These are phyloP conservation scores for Populus hybrid DNA, from an alignment of 441 rosid species.

Conservation along the genomic window DNA sequence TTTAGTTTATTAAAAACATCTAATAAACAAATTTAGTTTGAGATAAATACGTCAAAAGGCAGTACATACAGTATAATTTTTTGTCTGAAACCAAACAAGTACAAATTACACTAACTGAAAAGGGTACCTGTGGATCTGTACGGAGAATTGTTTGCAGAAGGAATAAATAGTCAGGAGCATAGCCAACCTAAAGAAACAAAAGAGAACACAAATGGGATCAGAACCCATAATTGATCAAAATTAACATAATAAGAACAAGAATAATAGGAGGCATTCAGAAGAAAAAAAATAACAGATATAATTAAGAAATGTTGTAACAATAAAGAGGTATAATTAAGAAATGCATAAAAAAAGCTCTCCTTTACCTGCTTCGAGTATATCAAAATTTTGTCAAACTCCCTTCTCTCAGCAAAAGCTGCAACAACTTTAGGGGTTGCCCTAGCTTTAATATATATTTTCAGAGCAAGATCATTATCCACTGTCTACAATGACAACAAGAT, in stretches of 20 bases:
- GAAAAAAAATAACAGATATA: neutral
- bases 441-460: constrained; percentile 97
- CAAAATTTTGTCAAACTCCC: constrained; percentile 98
- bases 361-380: constrained; percentile 98
- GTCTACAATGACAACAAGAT: constrained; percentile 52
- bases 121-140: constrained; percentile 94
- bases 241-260: neutral
- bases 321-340: neutral
- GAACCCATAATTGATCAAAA: neutral
- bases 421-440: constrained; percentile 99
- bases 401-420: constrained; percentile 99
- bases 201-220: constrained; percentile 4
- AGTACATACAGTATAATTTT: neutral
- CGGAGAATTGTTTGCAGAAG: constrained; percentile 99
- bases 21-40: neutral
- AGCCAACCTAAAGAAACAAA: constrained; percentile 75
- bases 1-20: neutral
- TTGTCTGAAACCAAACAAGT: neutral
- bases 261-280: neutral
- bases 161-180: constrained; percentile 96
- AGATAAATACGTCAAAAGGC: neutral
- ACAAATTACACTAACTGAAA: constrained; percentile 2
- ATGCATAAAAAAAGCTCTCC: constrained; percentile 4
- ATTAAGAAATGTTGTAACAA: neutral
- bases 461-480: constrained; percentile 98